Evolutionary conservation across 352 stramenopile genomes (phyloP).

Genomic region (Peronospora tabacina): DNA sequence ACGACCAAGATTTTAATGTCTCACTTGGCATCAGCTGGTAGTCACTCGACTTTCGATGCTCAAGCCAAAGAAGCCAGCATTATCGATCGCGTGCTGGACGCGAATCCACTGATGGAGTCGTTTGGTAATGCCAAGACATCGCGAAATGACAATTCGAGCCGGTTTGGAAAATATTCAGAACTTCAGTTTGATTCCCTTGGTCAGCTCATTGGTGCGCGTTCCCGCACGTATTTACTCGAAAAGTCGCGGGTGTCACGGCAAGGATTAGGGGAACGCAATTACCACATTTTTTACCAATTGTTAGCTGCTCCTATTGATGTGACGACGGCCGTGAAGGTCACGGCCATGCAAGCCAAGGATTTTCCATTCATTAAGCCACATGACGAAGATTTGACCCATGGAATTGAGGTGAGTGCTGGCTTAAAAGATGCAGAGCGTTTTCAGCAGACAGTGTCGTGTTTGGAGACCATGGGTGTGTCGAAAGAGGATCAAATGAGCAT

Average conservation of each 20-base stretch:
- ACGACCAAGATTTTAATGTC: conserved; percentile 96
- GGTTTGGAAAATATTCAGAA: conserved; percentile 95
- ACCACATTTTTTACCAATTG: conserved; percentile 99
- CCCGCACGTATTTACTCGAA: conserved; percentile 82
- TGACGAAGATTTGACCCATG: conserved; percentile 25
- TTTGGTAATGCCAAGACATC: conserved; percentile 96
- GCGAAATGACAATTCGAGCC: conserved; percentile 92
- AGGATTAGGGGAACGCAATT: conserved; percentile 93
- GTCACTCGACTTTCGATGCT: conserved; percentile 25
- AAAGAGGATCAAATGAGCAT: conserved; percentile 68
- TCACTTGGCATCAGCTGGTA: conserved; percentile 77
- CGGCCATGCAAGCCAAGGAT: conserved; percentile 57
- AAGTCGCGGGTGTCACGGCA: conserved; percentile 88
- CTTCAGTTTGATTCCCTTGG: conserved; percentile 89
- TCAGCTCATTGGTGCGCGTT: conserved; percentile 73
- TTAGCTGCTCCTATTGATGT: conserved; percentile 48
- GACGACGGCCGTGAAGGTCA: conserved; percentile 57
- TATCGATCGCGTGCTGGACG: conserved; percentile 74
- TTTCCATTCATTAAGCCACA: conserved; percentile 75
- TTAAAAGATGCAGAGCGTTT: conserved; percentile 72
- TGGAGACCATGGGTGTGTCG: conserved; percentile 70
- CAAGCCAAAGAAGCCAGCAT: conserved; percentile 54
- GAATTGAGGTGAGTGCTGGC: conserved; percentile 40
- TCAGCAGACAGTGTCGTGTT: conserved; percentile 56
- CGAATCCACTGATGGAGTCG: conserved; percentile 86